Conservation (phyloP, 2,329 filamentous ascomycete genomes). For the Trichoderma brevicompactum region DNA sequence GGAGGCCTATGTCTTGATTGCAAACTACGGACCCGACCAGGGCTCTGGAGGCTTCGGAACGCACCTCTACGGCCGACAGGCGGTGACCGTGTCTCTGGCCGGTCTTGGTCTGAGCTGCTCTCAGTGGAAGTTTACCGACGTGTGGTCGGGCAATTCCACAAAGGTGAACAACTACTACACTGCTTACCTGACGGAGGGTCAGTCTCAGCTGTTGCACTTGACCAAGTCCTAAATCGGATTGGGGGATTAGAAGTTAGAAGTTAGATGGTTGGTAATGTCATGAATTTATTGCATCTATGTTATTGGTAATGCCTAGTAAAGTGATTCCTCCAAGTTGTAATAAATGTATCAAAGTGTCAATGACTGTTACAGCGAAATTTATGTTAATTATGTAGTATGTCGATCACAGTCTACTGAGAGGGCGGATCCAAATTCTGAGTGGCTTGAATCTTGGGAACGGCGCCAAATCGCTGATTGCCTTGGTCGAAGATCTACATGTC, state of each 20-base stretch:
- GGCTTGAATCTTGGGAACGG: constrained; percentile 16
- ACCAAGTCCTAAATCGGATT: not conserved
- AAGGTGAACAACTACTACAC: constrained; percentile 21
- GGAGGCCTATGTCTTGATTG: constrained; percentile 29
- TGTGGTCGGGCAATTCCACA: constrained; percentile 27
- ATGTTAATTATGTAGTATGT: no score
- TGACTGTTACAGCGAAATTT: no score
- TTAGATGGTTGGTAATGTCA: not conserved
- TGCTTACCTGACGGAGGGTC: constrained; percentile 25
- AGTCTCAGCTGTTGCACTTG: constrained; percentile 25
- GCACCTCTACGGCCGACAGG: constrained; percentile 14
- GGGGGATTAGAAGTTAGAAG: not conserved
- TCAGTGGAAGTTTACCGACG: constrained; percentile 23
- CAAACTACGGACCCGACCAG: constrained; percentile 27
- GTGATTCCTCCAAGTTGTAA: no score
- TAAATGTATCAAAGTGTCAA: no score
- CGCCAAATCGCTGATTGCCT: constrained; percentile 23
- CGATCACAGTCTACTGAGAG: not conserved
- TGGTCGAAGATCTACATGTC: constrained; percentile 17
- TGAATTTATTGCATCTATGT: not conserved
- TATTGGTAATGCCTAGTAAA: no score
- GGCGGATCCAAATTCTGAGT: constrained; percentile 6
- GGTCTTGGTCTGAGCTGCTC: constrained; percentile 15
- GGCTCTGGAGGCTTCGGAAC: constrained; percentile 23
- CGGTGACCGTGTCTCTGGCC: constrained; percentile 23